Conservation (phyloP, 148 eudicot species). For the Silene conica region DNA sequence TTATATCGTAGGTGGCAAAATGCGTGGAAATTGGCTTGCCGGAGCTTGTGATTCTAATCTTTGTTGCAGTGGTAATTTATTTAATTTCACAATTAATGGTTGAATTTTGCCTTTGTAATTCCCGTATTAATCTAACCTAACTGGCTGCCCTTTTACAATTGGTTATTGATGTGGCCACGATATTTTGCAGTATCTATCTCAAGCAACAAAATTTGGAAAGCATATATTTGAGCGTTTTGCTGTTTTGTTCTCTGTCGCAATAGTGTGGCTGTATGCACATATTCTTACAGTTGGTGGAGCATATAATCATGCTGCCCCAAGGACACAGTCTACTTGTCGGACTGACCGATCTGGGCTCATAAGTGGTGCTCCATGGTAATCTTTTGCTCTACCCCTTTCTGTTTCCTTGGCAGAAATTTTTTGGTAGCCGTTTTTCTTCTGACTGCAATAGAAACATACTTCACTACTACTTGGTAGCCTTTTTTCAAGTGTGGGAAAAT, state of each 20-base stretch:
- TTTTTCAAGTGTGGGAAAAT: background rate
- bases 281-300: slow-evolving; percentile 83
- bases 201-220: slow-evolving; percentile 49
- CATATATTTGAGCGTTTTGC: slow-evolving; percentile 80
- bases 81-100: background rate
- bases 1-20: slow-evolving; percentile 65
- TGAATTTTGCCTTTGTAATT: background rate
- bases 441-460: no score
- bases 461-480: no score
- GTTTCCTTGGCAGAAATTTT: background rate
- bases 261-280: slow-evolving; percentile 87
- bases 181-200: slow-evolving; percentile 64
- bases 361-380: slow-evolving; percentile 77
- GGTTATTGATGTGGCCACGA: background rate
- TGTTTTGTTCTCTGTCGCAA: slow-evolving; percentile 69
- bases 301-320: slow-evolving; percentile 59
- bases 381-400: background rate
- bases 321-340: slow-evolving; percentile 76
- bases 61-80: slow-evolving; percentile 73
- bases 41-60: slow-evolving; percentile 60
- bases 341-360: slow-evolving; percentile 91
- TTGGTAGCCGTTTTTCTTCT: no score
- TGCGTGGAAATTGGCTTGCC: slow-evolving; percentile 97
- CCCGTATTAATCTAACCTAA: background rate
- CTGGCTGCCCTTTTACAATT: background rate